Evolutionary conservation across 1,284 basidiomycete genomes (phyloP).

Genomic region (Malassezia globosa): DNA sequence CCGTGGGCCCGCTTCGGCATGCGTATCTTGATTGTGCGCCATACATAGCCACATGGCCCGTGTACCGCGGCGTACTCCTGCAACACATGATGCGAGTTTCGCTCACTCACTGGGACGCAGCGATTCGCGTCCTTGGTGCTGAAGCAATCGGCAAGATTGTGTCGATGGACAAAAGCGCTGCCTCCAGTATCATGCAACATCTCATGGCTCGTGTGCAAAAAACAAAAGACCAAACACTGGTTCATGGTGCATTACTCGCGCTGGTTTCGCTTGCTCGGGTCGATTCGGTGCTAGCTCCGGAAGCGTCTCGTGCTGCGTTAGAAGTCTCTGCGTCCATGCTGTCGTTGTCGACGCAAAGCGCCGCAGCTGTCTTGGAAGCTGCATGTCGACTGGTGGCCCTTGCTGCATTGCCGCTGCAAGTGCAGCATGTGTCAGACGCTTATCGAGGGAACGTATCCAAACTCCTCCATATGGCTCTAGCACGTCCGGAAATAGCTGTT

Average conservation of each 20-base stretch:
- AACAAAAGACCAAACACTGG: too few species aligned
- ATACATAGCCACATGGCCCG: conserved; percentile 66
- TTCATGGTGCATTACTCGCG: conserved; percentile 9
- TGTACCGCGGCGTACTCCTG: conserved; percentile 54
- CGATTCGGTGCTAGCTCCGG: not conserved
- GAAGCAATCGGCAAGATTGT: conserved; percentile 50
- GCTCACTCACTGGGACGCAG: conserved; percentile 76
- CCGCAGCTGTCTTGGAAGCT: conserved; percentile 61
- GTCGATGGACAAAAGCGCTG: not conserved
- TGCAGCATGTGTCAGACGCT: not conserved
- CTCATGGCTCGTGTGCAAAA: too few species aligned
- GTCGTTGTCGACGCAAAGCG: not conserved
- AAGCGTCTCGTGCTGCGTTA: not conserved
- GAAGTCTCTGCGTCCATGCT: too few species aligned
- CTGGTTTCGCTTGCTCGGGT: not conserved
- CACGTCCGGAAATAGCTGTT: conserved; percentile 57
- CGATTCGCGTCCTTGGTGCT: conserved; percentile 70
- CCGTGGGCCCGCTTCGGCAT: conserved; percentile 71
- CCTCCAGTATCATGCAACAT: too few species aligned
- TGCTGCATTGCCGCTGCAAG: too few species aligned
- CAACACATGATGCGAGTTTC: conserved; percentile 66
- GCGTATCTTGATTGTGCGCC: conserved; percentile 74
- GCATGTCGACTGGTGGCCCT: conserved; percentile 63
- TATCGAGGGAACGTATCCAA: not conserved
- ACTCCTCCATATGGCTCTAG: conserved; percentile 60